Base-by-base conservation (phyloP, 306 rosid species). In the Corylus heterophylla region DNA sequence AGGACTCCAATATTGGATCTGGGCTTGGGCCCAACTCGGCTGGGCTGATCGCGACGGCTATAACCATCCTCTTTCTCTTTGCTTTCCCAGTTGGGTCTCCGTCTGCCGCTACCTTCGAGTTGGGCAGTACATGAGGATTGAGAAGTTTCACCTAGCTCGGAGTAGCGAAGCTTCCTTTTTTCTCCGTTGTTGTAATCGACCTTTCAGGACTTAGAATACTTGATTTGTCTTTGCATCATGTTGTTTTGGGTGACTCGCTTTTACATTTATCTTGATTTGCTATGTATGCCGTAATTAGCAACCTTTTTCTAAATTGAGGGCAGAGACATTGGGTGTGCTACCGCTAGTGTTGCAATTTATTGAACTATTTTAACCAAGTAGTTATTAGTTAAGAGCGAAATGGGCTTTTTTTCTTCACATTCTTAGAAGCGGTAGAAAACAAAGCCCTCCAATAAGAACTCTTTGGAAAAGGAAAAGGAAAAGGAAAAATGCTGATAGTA, bases 1-100 rank as follows among this genome's bases (percentile, higher is more conserved):
- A 17, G 2, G 54, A 3, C 1, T 22, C 82, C 7, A n/a, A 12
- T n/a, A 18, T 42, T 7, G 93, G 89, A 59, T 51, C 31, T 17
- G 44, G 22, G 66, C 75, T 73, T n/a, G 81, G 52, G 39, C 79
- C 94, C 5, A 74, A 63, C 1, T 45, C 69, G 7, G 76, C 31
- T 1, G 75, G 78, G 1, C 17, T 86, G 22, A 22, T 81, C 61
- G 51, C 74, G n/a, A 17, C 85, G 84, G 86, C 76, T 55, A 9
- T 84, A 58, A 76, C 83, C 55, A 78, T 89, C 75, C 9, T 82
- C 25, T 27, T 78, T 29, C 22, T 88, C 45, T 12, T 51, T 35
- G 84, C 87, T 3, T 55, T 86, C 67, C 85, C 92, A n/a, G 54
- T 76, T 27, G 56, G 76, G 44, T 79, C 62, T 47, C 27, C 76